Conservation (phyloP, 140 eudicot genomes). For the Cichorium intybus region DNA sequence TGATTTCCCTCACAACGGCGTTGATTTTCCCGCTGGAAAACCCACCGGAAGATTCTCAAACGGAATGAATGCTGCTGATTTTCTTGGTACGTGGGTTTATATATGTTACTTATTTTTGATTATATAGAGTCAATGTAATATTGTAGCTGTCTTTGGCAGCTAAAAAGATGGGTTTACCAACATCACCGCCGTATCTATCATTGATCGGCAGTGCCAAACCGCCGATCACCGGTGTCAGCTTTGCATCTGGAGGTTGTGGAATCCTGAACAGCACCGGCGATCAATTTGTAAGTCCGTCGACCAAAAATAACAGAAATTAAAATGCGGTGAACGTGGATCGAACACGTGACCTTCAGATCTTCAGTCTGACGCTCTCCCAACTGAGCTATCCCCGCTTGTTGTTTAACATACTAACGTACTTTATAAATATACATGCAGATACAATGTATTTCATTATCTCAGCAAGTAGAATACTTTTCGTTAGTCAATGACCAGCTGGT, state of each 20-base stretch:
- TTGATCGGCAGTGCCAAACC: slow-evolving; percentile 6
- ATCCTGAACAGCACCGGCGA: slow-evolving; percentile 62
- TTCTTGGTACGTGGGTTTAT: slow-evolving; percentile 51
- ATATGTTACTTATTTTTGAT: not conserved
- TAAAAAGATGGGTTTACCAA: slow-evolving; percentile 54
- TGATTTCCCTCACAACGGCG: slow-evolving; percentile 68
- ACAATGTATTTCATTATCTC: slow-evolving; percentile 42
- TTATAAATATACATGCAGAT: slow-evolving; percentile 11
- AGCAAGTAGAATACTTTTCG: slow-evolving; percentile 49
- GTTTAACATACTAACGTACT: not conserved
- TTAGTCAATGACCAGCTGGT: slow-evolving; percentile 39
- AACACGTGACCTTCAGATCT: slow-evolving; percentile 75
- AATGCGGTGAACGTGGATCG: slow-evolving; percentile 70
- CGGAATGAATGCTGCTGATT: slow-evolving; percentile 84
- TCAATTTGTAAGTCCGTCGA: slow-evolving; percentile 37
- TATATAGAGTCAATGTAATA: not conserved
- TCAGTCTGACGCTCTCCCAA: slow-evolving; percentile 89
- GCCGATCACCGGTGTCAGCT: slow-evolving; percentile 68
- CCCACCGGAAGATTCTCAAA: slow-evolving; percentile 83
- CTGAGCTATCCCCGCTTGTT: slow-evolving; percentile 80
- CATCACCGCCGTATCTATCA: slow-evolving; percentile 60
- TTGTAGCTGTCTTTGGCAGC: slow-evolving; percentile 40
- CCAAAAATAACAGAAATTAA: not conserved
- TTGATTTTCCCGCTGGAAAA: slow-evolving; percentile 51
- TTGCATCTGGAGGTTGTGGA: slow-evolving; percentile 94